Evolutionary conservation across 768 basidiomycete genomes (phyloP), one percentile per base, ranked within the genome.

Genomic region (Fistulinella prunicolor): DNA sequence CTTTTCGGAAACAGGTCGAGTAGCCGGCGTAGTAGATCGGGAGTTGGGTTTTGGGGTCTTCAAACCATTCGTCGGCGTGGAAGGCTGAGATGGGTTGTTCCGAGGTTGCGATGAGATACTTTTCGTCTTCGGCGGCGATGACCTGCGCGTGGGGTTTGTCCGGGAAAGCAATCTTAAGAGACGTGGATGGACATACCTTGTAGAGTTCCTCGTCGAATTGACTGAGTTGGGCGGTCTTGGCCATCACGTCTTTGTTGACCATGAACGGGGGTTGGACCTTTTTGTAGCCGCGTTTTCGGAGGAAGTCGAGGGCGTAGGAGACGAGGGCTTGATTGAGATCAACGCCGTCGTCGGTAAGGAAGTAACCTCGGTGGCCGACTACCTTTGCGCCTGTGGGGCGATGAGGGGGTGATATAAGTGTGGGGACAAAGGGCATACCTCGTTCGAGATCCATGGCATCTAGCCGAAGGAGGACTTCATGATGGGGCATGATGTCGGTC

Each of bases 161-260:
- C 7, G 6, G 28, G 7, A 28, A 28, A 6, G 28, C 28, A 12
- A 28, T 28, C 7, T 28, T 28, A 12, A 28, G 32, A 12, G 32
- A 6, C n/a, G n/a, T 30, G 46, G 28, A 28, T 28, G 0, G 45
- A 54, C 69, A 24, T 39, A 83, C 90, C 78, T 97, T 97, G 81
- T 98, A 99, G 14, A 99, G 74, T 61, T 96, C 94, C 70, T 99
- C 96, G 64, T 99, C 96, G 59, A 98, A 99, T 68, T 98, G 93
- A 57, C 93, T 90, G 19, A 99, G 82, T 64, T 99, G 96, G 2
- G 96, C 96, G 0, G 96, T 98, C 74, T 96, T 95, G 48, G 81
- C 83, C 96, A 99, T 99, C 60, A 89, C 79, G 20, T 94, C 90
- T 69, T 93, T 94, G 76, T 92, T 93, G 87, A 99, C 97, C 77